A percentile compares a stretch with the other conserved stretches of the same genome.
These are phyloP conservation scores for Daldinia decipiens DNA, from an alignment of 495 filamentous ascomycete genomes.

Conservation along the genomic window DNA sequence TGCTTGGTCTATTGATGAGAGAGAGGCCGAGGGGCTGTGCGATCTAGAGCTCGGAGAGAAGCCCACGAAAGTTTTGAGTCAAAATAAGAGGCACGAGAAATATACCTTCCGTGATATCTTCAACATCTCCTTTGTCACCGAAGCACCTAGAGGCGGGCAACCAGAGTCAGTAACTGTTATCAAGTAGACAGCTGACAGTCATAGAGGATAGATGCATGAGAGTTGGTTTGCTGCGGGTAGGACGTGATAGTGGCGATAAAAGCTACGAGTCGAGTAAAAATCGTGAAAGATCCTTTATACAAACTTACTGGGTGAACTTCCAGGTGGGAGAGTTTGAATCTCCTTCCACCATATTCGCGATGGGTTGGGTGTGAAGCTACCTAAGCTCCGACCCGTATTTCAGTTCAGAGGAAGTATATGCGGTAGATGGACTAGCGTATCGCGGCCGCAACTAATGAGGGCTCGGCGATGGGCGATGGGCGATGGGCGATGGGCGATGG, in stretches of 20 bases:
- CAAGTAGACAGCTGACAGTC: conserved; percentile 6
- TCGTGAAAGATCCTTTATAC: conserved; percentile 24
- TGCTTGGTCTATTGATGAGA: conserved; percentile 10
- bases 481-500: conserved; percentile 8
- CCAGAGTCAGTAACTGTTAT: conserved; percentile 33
- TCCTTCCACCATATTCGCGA: conserved; percentile 91
- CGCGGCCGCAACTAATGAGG: conserved; percentile 23
- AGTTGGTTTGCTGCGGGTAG: not conserved
- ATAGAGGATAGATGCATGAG: not conserved
- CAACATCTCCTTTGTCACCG: conserved; percentile 98
- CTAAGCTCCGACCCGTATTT: conserved; percentile 39
- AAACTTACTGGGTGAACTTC: conserved; percentile 99
- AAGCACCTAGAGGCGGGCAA: conserved; percentile 76
- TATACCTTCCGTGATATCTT: conserved; percentile 99
- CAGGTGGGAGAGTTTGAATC: conserved; percentile 93
- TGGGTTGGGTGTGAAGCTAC: conserved; percentile 48
- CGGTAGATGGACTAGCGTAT: conserved; percentile 24
- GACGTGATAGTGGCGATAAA: conserved; percentile 8
- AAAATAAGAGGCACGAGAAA: conserved; percentile 8
- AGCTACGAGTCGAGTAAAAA: not conserved
- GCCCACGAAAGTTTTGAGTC: conserved; percentile 9
- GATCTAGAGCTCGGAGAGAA: not conserved
- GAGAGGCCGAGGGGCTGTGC: conserved; percentile 6
- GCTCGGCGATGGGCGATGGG: conserved; percentile 14
- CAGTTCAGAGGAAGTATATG: conserved; percentile 11